A percentile compares a stretch with the other conserved stretches of the same genome.
These are phyloP conservation scores for Suillus alpinus DNA, from an alignment of 768 basidiomycete genomes.

Conservation along the genomic window DNA sequence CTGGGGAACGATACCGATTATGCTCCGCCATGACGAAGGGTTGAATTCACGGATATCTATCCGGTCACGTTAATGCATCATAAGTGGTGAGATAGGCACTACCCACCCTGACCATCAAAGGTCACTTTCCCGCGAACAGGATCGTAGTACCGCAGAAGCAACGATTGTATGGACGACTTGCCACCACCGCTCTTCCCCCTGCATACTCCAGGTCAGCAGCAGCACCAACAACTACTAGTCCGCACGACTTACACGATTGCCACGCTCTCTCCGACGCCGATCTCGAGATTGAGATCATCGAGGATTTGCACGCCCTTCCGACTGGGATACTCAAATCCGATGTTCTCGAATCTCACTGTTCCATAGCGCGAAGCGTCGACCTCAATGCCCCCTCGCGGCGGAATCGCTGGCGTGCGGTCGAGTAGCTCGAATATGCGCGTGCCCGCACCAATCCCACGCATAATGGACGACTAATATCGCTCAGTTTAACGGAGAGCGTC, in stretches of 20 bases:
- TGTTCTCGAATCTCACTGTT: conserved; percentile 73
- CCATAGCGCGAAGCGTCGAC: conserved; percentile 61
- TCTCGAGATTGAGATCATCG: conserved; percentile 76
- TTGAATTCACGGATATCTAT: conserved; percentile 86
- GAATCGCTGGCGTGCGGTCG: conserved; percentile 75
- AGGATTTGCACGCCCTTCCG: conserved; percentile 79
- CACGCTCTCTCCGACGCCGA: conserved; percentile 83
- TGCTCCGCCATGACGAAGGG: conserved; percentile 79
- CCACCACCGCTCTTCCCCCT: conserved; percentile 93
- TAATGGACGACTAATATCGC: conserved; percentile 71
- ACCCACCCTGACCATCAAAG: conserved; percentile 79
- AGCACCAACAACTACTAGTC: not conserved
- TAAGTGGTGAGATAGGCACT: not conserved
- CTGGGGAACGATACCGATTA: conserved; percentile 94
- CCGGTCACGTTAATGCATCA: not conserved
- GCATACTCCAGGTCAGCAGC: conserved; percentile 7
- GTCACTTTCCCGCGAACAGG: conserved; percentile 80
- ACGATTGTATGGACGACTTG: conserved; percentile 87
- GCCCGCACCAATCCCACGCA: conserved; percentile 95
- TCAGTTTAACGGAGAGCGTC: not conserved
- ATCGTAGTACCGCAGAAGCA: conserved; percentile 87
- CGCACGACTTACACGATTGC: conserved; percentile 78
- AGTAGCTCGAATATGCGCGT: conserved; percentile 92
- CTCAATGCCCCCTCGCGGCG: conserved; percentile 56
- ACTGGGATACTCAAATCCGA: conserved; percentile 88